Percentiles rank a stretch among this genome's conserved stretches.
These are phyloP conservation scores for Chamaecyparis obtusa DNA, from an alignment of 75 land plant species.

Conservation along the genomic window DNA sequence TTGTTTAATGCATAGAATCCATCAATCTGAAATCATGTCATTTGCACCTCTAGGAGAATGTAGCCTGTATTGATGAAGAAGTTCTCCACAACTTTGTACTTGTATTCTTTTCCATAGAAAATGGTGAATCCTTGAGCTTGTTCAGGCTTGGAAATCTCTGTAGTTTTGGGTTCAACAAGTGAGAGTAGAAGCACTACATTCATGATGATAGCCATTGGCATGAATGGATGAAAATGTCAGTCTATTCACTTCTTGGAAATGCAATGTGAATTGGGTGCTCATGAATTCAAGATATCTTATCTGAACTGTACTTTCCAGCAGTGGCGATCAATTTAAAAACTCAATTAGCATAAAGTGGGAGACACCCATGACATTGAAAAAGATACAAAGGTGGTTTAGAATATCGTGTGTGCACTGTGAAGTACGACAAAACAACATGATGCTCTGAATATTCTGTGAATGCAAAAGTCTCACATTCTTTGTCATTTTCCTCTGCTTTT, in stretches of 20 bases:
- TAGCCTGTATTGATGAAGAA: conserved; percentile 52
- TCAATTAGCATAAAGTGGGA: neutral
- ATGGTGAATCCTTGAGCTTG: conserved; percentile 48
- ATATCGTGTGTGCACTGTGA: neutral
- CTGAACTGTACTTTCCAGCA: neutral
- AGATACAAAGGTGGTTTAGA: neutral
- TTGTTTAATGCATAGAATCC: neutral
- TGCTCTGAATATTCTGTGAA: neutral
- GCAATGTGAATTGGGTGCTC: neutral
- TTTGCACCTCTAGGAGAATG: conserved; percentile 61
- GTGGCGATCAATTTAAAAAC: neutral
- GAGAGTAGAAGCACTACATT: neutral
- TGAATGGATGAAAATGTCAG: neutral
- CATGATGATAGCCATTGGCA: neutral
- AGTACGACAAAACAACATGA: neutral
- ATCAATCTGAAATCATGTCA: neutral
- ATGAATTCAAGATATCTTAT: neutral
- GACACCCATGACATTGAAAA: neutral
- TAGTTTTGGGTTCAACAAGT: neutral
- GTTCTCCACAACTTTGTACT: conserved; percentile 72
- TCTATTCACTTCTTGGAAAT: neutral
- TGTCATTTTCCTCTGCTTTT: neutral
- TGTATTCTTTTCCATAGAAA: conserved; percentile 67
- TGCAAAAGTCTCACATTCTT: neutral
- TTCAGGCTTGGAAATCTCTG: conserved; percentile 35